Percentiles rank a stretch among this genome's conserved stretches.
Conservation (phyloP, 1,139 yeast genomes). For the Candida pseudoviswanathii region DNA sequence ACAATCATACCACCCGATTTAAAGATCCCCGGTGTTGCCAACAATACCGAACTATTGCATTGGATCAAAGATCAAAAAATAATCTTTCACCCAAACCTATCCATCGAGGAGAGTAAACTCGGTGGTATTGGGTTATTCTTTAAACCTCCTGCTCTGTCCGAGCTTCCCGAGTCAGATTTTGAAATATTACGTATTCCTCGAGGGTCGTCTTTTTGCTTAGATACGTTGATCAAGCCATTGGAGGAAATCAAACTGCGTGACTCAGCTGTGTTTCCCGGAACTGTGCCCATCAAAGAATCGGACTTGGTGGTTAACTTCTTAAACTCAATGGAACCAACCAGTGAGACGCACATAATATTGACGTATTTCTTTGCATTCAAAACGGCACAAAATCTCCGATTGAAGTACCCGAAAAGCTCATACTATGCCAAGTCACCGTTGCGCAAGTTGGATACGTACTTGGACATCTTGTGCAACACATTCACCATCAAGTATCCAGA, state of each 20-base stretch:
- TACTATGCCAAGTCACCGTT: constrained; percentile 15
- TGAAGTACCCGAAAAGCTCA: constrained; percentile 1
- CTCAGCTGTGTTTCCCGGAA: constrained; percentile 11
- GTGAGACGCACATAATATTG: constrained; percentile 34
- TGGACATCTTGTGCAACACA: constrained; percentile 30
- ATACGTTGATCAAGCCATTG: constrained; percentile 30
- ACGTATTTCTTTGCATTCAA: constrained; percentile 31
- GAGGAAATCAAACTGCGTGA: constrained; percentile 22
- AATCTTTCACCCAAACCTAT: constrained; percentile 13
- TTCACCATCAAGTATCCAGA: constrained; percentile 14
- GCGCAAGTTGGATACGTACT: constrained; percentile 22
- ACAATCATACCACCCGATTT: not conserved
- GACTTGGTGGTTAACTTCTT: constrained; percentile 26
- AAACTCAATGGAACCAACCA: constrained; percentile 22
- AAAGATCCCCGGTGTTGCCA: constrained; percentile 10
- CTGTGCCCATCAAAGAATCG: constrained; percentile 17
- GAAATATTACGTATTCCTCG: constrained; percentile 41
- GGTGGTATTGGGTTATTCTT: constrained; percentile 42
- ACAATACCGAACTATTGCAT: constrained; percentile 13
- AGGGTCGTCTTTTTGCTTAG: constrained; percentile 28
- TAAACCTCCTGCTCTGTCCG: constrained; percentile 11
- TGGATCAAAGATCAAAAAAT: constrained; percentile 13
- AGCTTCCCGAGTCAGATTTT: constrained; percentile 17
- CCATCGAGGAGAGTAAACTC: constrained; percentile 25
- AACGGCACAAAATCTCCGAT: constrained; percentile 15